Evolutionary conservation across 2,329 filamentous ascomycete genomes (phyloP), one percentile per base, ranked within the genome.

Genomic region (Dactylellina sp.): DNA sequence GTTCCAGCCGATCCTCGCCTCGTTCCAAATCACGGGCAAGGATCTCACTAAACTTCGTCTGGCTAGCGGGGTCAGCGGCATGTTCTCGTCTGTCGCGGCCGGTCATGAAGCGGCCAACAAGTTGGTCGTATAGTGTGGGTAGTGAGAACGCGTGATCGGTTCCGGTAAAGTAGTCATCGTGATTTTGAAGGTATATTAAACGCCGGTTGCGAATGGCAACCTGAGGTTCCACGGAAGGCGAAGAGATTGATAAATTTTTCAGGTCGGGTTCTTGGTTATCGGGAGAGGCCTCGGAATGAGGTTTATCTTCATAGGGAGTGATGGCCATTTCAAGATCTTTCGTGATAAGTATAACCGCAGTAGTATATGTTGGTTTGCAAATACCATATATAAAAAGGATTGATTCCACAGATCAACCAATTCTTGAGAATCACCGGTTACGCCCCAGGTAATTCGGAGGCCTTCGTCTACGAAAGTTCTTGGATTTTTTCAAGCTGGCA

Each of bases 131-230:
- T 22, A 72, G 32, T 22, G 68, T 72, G 12, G 68, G 68, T 24
- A 72, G 39, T 11, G 68, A 72, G 62, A 72, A 72, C 20, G 68
- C 68, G 32, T 72, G 68, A 20, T 72, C 68, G 2, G 68, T 55
- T 28, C 40, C 32, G 32, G 68, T 64, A 32, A 64, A 72, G 37
- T 72, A 72, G 22, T 65, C 68, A 18, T 72, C 60, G 47, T 72
- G 52, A 22, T 35, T 72, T 50, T 65, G 68, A 16, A 72, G 68
- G 49, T 72, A 72, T 50, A 72, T 64, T 18, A 72, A 22, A 20
- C 68, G 68, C 4, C 68, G 53, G 53, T 72, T 72, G 7, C 68
- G 59, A 37, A 28, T 72, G 60, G 60, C 47, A 35, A 65, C 60
- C 44, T 72, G 28, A 1, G 60, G 42, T 53, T 72, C 55, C 18